These are phyloP conservation scores for Wickerhamomyces bovis DNA, from an alignment of 805 yeast genomes.

Conservation along the genomic window DNA sequence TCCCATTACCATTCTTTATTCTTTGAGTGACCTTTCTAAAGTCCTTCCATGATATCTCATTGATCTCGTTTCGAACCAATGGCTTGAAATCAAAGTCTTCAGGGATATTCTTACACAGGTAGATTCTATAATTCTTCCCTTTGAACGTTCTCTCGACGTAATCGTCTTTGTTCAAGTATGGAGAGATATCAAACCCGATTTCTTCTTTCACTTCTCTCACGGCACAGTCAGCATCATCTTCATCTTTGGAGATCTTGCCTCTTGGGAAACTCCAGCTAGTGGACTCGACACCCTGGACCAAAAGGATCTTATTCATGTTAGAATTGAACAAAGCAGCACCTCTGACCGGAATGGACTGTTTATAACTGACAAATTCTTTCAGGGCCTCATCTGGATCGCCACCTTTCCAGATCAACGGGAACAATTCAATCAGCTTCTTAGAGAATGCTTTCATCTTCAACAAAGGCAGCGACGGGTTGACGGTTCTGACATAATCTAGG, in stretches of 20 bases:
- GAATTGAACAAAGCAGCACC: slow-evolving; percentile 87
- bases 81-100: slow-evolving; percentile 74
- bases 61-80: slow-evolving; percentile 81
- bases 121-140: slow-evolving; percentile 85
- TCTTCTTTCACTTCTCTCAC: slow-evolving; percentile 89
- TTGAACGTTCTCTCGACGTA: slow-evolving; percentile 73
- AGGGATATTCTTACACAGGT: slow-evolving; percentile 70
- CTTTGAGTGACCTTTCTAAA: slow-evolving; percentile 36
- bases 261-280: slow-evolving; percentile 93
- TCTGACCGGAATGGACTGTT: slow-evolving; percentile 87
- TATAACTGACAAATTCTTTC: slow-evolving; percentile 74
- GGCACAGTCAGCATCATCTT: slow-evolving; percentile 83
- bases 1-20: slow-evolving; percentile 16
- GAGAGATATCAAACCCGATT: slow-evolving; percentile 80
- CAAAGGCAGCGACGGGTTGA: slow-evolving; percentile 70
- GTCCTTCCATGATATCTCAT: slow-evolving; percentile 74
- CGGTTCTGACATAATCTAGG: slow-evolving; percentile 69
- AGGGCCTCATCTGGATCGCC: slow-evolving; percentile 75
- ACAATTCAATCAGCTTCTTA: slow-evolving; percentile 54
- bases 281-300: slow-evolving; percentile 82
- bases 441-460: slow-evolving; percentile 76
- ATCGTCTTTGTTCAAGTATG: slow-evolving; percentile 60
- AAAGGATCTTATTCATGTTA: slow-evolving; percentile 58
- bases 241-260: slow-evolving; percentile 94
- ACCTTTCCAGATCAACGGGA: slow-evolving; percentile 81